Evolutionary conservation across 2,329 filamentous ascomycete genomes (phyloP).

Genomic region (Trichoderma pleuroti): DNA sequence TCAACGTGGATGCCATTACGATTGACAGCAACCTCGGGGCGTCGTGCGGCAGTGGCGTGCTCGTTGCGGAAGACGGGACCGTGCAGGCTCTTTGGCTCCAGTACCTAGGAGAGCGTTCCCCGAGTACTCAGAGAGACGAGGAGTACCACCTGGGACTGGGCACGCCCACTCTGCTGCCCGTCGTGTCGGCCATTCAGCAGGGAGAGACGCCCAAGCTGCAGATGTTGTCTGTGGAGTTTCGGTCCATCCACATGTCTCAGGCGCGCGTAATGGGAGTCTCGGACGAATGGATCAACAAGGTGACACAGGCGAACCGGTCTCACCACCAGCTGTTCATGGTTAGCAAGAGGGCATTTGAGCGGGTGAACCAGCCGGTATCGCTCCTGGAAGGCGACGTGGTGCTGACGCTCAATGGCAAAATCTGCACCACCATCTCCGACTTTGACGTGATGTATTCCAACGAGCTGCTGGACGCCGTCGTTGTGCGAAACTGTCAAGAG

Average conservation of each 20-base stretch:
- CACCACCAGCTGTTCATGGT: constrained; percentile 99
- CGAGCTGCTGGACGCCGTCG: constrained; percentile 74
- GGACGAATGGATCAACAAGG: constrained; percentile 91
- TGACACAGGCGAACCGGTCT: constrained; percentile 81
- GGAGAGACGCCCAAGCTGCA: constrained; percentile 77
- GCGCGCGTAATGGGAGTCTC: constrained; percentile 95
- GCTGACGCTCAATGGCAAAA: constrained; percentile 82
- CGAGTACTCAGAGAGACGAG: constrained; percentile 78
- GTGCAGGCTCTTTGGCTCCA: constrained; percentile 96
- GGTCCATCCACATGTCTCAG: constrained; percentile 94
- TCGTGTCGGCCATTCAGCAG: constrained; percentile 80
- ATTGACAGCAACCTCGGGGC: constrained; percentile 89
- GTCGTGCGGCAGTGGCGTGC: constrained; percentile 90
- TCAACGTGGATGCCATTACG: constrained; percentile 95
- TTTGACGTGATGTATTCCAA: constrained; percentile 96
- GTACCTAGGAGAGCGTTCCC: constrained; percentile 85
- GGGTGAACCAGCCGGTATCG: constrained; percentile 46
- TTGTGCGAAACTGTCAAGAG: constrained; percentile 82
- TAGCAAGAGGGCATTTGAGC: constrained; percentile 75
- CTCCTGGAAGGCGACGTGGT: constrained; percentile 90
- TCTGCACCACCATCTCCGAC: constrained; percentile 90
- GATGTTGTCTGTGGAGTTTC: constrained; percentile 91
- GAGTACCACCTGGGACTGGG: constrained; percentile 94
- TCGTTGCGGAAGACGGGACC: constrained; percentile 83
- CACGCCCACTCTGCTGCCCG: constrained; percentile 81